A percentile compares a stretch with the other conserved stretches of the same genome.
These are phyloP conservation scores for Metschnikowia santaceciliae DNA, from an alignment of 805 yeast genomes.

Conservation along the genomic window DNA sequence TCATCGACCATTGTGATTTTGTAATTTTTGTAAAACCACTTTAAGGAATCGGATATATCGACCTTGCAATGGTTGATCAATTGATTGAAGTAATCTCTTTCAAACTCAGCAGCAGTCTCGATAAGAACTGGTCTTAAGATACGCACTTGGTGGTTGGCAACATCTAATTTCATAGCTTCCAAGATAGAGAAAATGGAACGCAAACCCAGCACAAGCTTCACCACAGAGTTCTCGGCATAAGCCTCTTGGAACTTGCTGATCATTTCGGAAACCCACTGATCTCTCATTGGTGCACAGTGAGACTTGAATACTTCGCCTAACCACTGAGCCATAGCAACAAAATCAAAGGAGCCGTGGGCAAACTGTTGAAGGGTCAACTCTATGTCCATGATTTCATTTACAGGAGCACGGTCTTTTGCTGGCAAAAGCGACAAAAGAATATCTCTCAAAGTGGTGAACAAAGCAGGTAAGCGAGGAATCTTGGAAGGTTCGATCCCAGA, in stretches of 20 bases:
- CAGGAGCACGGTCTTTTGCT: slow-evolving; percentile 61
- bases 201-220: slow-evolving; percentile 66
- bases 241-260: slow-evolving; percentile 52
- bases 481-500: slow-evolving; percentile 18
- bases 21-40: slow-evolving; percentile 55
- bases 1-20: slow-evolving; percentile 16
- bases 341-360: slow-evolving; percentile 65
- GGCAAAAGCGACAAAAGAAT: slow-evolving; percentile 75
- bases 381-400: slow-evolving; percentile 70
- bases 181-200: slow-evolving; percentile 74
- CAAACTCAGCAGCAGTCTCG: slow-evolving; percentile 85
- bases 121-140: slow-evolving; percentile 78
- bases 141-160: slow-evolving; percentile 91
- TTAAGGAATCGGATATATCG: slow-evolving; percentile 54
- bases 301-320: slow-evolving; percentile 72
- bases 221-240: slow-evolving; percentile 41
- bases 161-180: slow-evolving; percentile 93
- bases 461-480: slow-evolving; percentile 53
- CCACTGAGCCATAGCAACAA: slow-evolving; percentile 68
- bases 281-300: slow-evolving; percentile 96
- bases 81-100: slow-evolving; percentile 71
- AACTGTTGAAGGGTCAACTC: slow-evolving; percentile 75
- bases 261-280: slow-evolving; percentile 84
- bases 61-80: slow-evolving; percentile 53
- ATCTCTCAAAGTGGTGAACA: slow-evolving; percentile 75